Percentiles rank a stretch among this genome's conserved stretches.
Conservation (phyloP, 352 stramenopile species). For the Plasmopara muralis region DNA sequence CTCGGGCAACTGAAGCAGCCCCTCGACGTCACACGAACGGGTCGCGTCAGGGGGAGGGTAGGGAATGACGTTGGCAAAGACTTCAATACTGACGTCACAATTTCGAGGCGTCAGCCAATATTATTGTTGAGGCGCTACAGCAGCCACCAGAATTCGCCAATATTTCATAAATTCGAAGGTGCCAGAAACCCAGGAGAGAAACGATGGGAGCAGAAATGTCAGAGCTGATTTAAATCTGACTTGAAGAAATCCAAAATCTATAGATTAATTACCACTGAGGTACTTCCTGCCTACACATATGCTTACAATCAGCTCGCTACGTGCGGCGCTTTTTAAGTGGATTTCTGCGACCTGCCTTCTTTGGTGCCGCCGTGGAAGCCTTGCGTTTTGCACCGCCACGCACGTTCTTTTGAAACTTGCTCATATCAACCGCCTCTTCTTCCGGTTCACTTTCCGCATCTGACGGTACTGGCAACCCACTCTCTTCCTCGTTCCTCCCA, state of each 20-base stretch:
- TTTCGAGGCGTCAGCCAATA: background rate
- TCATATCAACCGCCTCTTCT: slow-evolving; percentile 60
- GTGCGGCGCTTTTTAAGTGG: slow-evolving; percentile 51
- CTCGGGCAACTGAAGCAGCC: background rate
- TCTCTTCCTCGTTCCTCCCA: slow-evolving; percentile 32
- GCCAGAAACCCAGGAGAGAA: too few relatives aligned
- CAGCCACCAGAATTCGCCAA: background rate
- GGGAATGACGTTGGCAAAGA: background rate
- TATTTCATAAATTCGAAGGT: too few relatives aligned
- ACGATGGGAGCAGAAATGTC: too few relatives aligned
- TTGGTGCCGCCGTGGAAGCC: slow-evolving; percentile 21
- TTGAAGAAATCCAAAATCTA: too few relatives aligned
- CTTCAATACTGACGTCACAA: background rate
- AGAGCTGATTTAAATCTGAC: too few relatives aligned
- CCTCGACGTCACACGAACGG: background rate
- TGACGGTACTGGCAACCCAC: slow-evolving; percentile 43
- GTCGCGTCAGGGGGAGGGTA: background rate
- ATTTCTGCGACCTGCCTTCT: slow-evolving; percentile 47
- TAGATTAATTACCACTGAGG: too few relatives aligned
- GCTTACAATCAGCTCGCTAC: slow-evolving; percentile 10
- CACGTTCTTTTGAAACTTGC: slow-evolving; percentile 79
- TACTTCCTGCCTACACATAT: too few relatives aligned
- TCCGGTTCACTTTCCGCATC: slow-evolving; percentile 70
- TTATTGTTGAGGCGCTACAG: slow-evolving; percentile 3
- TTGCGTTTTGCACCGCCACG: slow-evolving; percentile 54